Evolutionary conservation across 164 flowering plant genomes (phyloP), one percentile per base, ranked within the genome.

Genomic region (Sedum album): DNA sequence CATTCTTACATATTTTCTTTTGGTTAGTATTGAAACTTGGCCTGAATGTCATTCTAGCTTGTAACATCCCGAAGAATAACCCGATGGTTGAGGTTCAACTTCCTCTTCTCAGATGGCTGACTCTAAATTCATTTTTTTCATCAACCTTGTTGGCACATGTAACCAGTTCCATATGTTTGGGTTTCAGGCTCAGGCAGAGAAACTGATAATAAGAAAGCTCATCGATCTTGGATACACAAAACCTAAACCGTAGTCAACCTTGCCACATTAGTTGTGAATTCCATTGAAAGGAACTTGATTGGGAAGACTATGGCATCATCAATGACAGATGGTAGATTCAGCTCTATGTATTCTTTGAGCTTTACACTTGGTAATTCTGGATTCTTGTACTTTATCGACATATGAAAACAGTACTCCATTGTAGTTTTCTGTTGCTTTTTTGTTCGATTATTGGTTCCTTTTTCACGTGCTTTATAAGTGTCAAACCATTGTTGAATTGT

Each of bases 61-160:
- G 88, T 80, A 87, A 89, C 71, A 85, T 90, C 62, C 97, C 98
- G 2, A 88, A 90, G 79, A 82, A 86, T 67, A 87, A 75, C 72
- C 91, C 94, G 68, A 74, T 83, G 84, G 82, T 93, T 65, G 92
- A 93, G 96, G 98, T 90, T 62, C 30, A 53, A 2, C 70, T 49
- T 53, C 73, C 71, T 61, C 67, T 66, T 64, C 60, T 33, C 30
- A 49, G 38, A 20, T 17, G 42, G 18, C 23, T 17, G 18, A 48
- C 39, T 15, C 69, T 46, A 6, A 44, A 18, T 2, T n/a, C 15
- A 30, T 20, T 42, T 0, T 31, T 33, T 9, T 11, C 23, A 33
- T 1, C 14, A 15, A 1, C 20, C 5, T 23, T 21, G 7, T 20
- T 21, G 8, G 31, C 35, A 26, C 39, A n/a, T 62, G 61, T 26